These are phyloP conservation scores for Fusarium chaquense DNA, from an alignment of 2,329 filamentous ascomycete species.

Conservation along the genomic window DNA sequence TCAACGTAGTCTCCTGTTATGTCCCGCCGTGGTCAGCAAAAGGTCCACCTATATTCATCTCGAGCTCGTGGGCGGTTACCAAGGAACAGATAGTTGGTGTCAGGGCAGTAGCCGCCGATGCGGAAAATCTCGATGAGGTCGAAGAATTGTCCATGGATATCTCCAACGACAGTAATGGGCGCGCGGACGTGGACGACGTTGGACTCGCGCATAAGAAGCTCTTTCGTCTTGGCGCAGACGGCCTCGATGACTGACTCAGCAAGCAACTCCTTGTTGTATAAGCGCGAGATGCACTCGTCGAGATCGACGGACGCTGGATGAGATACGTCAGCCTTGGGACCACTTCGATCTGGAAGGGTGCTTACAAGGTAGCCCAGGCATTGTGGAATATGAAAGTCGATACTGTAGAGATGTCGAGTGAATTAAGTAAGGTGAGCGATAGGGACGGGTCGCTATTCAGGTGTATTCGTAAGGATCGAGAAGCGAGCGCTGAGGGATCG, in stretches of 20 bases:
- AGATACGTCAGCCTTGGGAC: conserved; percentile 31
- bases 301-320: conserved; percentile 89
- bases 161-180: conserved; percentile 95
- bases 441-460: conserved; percentile 12
- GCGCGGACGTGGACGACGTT: conserved; percentile 98
- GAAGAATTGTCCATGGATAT: conserved; percentile 99
- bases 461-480: conserved; percentile 21
- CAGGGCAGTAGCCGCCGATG: conserved; percentile 95
- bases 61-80: conserved; percentile 64
- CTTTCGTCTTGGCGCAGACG: conserved; percentile 99
- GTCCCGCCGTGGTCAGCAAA: conserved; percentile 24
- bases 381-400: conserved; percentile 51
- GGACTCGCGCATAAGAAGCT: conserved; percentile 99
- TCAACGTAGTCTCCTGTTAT: conserved; percentile 92
- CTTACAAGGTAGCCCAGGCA: conserved; percentile 70
- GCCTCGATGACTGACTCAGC: conserved; percentile 98
- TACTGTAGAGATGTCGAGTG: background rate
- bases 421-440: conserved; percentile 4
- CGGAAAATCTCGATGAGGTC: conserved; percentile 99
- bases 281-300: conserved; percentile 96
- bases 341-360: conserved; percentile 22
- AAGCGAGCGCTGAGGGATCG: conserved; percentile 43
- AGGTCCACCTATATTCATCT: conserved; percentile 1
- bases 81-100: conserved; percentile 98
- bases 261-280: conserved; percentile 97